These are phyloP conservation scores for Neopestalotiopsis sp. DNA, from an alignment of 2,329 filamentous ascomycete species.

Conservation along the genomic window DNA sequence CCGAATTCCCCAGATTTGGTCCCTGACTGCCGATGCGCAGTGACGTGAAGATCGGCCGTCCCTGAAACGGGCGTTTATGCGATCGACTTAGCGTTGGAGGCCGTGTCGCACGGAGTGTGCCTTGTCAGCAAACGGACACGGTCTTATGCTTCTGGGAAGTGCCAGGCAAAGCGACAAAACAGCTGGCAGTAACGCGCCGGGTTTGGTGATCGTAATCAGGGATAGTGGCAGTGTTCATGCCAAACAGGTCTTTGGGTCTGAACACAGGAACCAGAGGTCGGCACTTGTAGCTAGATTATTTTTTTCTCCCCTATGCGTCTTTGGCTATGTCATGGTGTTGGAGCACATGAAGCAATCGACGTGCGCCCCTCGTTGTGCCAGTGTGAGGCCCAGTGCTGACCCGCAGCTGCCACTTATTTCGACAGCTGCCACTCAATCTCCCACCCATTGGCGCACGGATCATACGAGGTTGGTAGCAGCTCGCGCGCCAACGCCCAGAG, in stretches of 20 bases:
- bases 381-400: background rate
- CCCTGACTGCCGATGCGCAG: constrained; percentile 1
- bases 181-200: background rate
- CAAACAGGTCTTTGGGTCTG: background rate
- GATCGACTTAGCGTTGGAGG: background rate
- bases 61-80: constrained; percentile 12
- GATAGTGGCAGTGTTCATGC: background rate
- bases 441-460: background rate
- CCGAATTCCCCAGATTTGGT: constrained; percentile 6
- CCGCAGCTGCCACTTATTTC: background rate
- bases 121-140: background rate
- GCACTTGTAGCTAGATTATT: background rate
- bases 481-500: background rate
- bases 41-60: constrained; percentile 14
- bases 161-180: background rate
- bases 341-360: background rate
- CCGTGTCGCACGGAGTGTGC: background rate
- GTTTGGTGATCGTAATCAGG: background rate
- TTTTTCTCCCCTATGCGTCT: background rate
- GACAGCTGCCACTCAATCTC: background rate
- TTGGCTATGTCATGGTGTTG: background rate
- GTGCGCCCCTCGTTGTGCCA: too few relatives aligned
- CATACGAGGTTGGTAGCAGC: background rate
- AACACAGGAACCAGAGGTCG: background rate
- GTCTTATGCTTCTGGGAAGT: background rate